Evolutionary conservation across 495 filamentous ascomycete species (phyloP), one percentile per base, ranked within the genome.

Genomic region (Neurospora hispaniola): DNA sequence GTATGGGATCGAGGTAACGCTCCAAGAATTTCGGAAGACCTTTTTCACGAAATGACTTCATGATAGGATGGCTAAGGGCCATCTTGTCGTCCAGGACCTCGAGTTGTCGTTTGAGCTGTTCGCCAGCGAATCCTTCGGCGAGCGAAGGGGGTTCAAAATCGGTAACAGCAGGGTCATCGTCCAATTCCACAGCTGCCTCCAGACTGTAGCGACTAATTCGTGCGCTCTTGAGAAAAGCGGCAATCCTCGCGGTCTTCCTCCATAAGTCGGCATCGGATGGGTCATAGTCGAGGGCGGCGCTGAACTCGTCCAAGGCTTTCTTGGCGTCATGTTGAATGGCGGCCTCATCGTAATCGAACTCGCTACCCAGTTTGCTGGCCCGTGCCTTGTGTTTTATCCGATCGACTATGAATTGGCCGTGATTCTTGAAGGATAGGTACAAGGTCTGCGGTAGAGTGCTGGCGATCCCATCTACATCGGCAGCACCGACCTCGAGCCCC

Each of bases 181-280:
- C 93, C 72, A 92, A 87, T 75, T 97, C 94, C 43, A 98, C 85
- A 9, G 96, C 93, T 71, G 94, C 92, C 79, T 99, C 96, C 20
- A 98, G 83, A 75, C 96, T 96, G 78, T 93, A 98, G 42, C 96
- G 88, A 43, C 88, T 89, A 40, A 97, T 86, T 8, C 94, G 88
- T 42, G 87, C 82, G 74, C 94, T 97, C 42, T 90, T 88, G 16
- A 98, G 81, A 72, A 93, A 88, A 40, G 89, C 86, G 11, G 89
- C 91, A 23, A 99, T 86, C 40, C 92, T 89, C 8, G 96, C 91
- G 35, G 93, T 88, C 72, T 92, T 89, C 73, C 96, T 86, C 96
- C 96, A 99, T n/a, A 98, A 85, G 75, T 97, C 94, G 41, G 96
- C 85, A 80, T 99, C 96, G 3, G 94, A 92, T 46, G 97, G 93